Percentiles rank a stretch among this genome's conserved stretches.
Conservation (phyloP, 352 stramenopile genomes). For the Globisporangium polare region DNA sequence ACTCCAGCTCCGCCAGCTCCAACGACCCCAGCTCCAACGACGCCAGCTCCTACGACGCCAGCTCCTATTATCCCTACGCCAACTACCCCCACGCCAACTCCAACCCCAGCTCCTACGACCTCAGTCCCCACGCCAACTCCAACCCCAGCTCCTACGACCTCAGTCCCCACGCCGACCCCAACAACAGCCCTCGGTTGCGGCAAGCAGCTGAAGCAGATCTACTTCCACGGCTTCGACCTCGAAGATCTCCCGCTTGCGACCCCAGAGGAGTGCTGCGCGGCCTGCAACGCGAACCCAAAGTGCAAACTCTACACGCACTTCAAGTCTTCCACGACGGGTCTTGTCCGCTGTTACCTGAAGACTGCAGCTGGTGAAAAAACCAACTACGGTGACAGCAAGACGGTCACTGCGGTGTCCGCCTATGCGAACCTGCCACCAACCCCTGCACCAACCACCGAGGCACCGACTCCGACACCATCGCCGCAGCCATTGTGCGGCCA, state of each 20-base stretch:
- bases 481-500: background rate
- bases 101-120: background rate
- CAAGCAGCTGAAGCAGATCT: constrained; percentile 12
- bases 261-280: constrained; percentile 8
- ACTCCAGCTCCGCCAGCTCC: background rate
- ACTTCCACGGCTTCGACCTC: constrained; percentile 12
- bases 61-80: background rate
- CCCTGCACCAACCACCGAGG: background rate
- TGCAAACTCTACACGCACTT: constrained; percentile 11
- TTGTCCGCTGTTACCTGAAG: constrained; percentile 2
- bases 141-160: background rate
- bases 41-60: background rate
- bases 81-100: background rate
- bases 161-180: background rate
- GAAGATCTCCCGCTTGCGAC: constrained; percentile 4
- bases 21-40: background rate
- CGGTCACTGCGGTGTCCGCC: background rate
- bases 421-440: background rate
- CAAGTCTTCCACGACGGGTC: constrained; percentile 11
- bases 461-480: background rate
- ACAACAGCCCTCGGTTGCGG: constrained; percentile 1
- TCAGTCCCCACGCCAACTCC: background rate
- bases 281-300: constrained; percentile 1
- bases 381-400: constrained; percentile 12
- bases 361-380: constrained; percentile 6